Evolutionary conservation across 1,284 basidiomycete genomes (phyloP).

Genomic region (Microstroma glucosiphilum): DNA sequence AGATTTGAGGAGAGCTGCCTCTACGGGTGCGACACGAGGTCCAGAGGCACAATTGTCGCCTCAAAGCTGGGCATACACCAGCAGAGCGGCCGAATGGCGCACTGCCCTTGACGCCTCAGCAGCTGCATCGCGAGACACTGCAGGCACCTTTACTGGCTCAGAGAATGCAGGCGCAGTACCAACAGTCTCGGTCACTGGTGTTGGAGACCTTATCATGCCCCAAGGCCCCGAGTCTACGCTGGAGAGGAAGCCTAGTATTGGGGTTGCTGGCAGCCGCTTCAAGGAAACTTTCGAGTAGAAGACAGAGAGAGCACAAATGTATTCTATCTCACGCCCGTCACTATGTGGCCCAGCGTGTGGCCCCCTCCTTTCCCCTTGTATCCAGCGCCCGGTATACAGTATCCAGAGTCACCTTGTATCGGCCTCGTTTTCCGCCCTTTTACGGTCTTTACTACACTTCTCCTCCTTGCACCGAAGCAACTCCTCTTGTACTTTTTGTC

Average conservation of each 20-base stretch:
- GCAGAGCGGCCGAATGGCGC: neutral
- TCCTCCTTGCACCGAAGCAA: too few relatives aligned
- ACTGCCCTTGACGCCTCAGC: too few relatives aligned
- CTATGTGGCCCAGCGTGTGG: too few relatives aligned
- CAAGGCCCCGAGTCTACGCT: neutral
- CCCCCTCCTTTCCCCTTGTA: too few relatives aligned
- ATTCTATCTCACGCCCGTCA: too few relatives aligned
- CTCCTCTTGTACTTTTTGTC: too few relatives aligned
- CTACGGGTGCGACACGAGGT: conserved; percentile 1
- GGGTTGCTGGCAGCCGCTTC: conserved; percentile 13
- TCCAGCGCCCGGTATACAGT: too few relatives aligned
- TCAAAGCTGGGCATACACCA: conserved; percentile 7
- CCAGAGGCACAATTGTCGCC: neutral
- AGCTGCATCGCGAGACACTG: neutral
- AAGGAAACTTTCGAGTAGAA: conserved; percentile 12
- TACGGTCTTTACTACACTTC: too few relatives aligned
- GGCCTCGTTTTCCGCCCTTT: too few relatives aligned
- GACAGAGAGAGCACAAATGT: too few relatives aligned
- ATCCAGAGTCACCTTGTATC: too few relatives aligned
- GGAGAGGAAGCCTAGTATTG: conserved; percentile 8
- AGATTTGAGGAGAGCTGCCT: neutral
- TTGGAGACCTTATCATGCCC: neutral
- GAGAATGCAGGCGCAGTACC: neutral
- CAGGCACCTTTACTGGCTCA: neutral
- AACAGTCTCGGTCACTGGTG: neutral